These are phyloP conservation scores for Ocimum tenuiflorum DNA, from an alignment of 257 asterid species.

Conservation along the genomic window DNA sequence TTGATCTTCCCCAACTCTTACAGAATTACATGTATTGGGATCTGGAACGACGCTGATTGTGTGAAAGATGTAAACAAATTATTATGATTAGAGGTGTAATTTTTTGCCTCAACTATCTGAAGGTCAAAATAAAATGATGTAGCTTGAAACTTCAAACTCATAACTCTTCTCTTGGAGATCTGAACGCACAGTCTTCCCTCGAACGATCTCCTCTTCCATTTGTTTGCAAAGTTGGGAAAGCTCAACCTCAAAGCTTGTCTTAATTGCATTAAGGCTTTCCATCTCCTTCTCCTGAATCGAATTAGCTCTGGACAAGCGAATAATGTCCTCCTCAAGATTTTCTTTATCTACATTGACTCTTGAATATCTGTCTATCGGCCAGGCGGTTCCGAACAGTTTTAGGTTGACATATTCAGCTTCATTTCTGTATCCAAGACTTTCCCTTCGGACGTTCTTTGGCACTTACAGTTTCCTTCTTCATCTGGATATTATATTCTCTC, in stretches of 20 bases:
- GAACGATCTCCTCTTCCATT: constrained; percentile 40
- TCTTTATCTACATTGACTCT: constrained; percentile 42
- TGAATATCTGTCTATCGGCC: constrained; percentile 44
- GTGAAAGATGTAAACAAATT: constrained; percentile 29
- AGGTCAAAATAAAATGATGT: constrained; percentile 69
- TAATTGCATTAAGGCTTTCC: constrained; percentile 40
- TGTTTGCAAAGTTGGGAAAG: constrained; percentile 47
- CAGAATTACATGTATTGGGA: constrained; percentile 24
- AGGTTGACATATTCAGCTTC: constrained; percentile 50
- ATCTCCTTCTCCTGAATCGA: constrained; percentile 47
- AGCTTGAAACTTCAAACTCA: constrained; percentile 72
- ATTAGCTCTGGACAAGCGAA: constrained; percentile 45
- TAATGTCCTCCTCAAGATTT: constrained; percentile 40
- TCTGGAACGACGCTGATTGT: constrained; percentile 25
- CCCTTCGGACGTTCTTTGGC: constrained; percentile 37
- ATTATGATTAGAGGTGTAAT: background rate
- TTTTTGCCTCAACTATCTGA: constrained; percentile 29
- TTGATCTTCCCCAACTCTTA: constrained; percentile 34
- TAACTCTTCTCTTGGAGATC: constrained; percentile 51
- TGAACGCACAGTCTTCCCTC: constrained; percentile 45
- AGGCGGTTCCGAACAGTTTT: constrained; percentile 35
- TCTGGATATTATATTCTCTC: constrained; percentile 36
- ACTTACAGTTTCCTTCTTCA: constrained; percentile 41
- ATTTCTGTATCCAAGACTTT: constrained; percentile 43
- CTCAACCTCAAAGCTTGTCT: constrained; percentile 43